These are phyloP conservation scores for Russula sp. DNA, from an alignment of 768 basidiomycete genomes.

Conservation along the genomic window DNA sequence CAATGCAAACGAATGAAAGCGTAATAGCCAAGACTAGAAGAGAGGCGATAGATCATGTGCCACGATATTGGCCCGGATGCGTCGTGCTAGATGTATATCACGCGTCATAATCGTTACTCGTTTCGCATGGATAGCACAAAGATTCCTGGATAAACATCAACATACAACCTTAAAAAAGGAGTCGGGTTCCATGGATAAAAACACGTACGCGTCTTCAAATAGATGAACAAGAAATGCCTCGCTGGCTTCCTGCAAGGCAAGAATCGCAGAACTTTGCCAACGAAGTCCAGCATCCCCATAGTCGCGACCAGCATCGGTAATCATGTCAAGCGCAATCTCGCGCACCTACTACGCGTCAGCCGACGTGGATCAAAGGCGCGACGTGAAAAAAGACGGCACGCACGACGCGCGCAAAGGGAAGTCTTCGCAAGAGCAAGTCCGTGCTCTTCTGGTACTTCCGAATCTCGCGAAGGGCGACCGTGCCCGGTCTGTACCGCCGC, in stretches of 20 bases:
- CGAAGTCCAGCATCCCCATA: slow-evolving; percentile 63
- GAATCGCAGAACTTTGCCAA: slow-evolving; percentile 93
- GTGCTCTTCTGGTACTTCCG: slow-evolving; percentile 93
- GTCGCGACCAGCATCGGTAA: slow-evolving; percentile 65
- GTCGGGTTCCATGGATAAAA: slow-evolving; percentile 3
- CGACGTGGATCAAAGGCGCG: not conserved
- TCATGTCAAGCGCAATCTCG: slow-evolving; percentile 91
- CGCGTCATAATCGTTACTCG: slow-evolving; percentile 97
- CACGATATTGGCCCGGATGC: slow-evolving; percentile 92
- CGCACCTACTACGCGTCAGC: slow-evolving; percentile 60
- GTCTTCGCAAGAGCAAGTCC: slow-evolving; percentile 79
- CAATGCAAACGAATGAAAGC: slow-evolving; percentile 1
- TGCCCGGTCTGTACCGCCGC: slow-evolving; percentile 84
- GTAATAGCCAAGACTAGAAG: not conserved
- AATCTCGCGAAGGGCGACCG: slow-evolving; percentile 87
- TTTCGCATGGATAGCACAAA: slow-evolving; percentile 97
- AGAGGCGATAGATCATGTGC: slow-evolving; percentile 40
- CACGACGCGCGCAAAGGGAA: slow-evolving; percentile 91
- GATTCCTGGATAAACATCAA: slow-evolving; percentile 53
- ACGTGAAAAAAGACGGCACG: slow-evolving; percentile 33
- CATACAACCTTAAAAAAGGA: too few relatives aligned
- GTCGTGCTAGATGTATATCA: slow-evolving; percentile 93
- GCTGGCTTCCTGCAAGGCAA: slow-evolving; percentile 95
- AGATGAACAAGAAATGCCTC: slow-evolving; percentile 93
- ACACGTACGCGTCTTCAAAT: slow-evolving; percentile 95